Base-by-base conservation (phyloP, 2,329 filamentous ascomycete genomes). In the Penicillium sp. region DNA sequence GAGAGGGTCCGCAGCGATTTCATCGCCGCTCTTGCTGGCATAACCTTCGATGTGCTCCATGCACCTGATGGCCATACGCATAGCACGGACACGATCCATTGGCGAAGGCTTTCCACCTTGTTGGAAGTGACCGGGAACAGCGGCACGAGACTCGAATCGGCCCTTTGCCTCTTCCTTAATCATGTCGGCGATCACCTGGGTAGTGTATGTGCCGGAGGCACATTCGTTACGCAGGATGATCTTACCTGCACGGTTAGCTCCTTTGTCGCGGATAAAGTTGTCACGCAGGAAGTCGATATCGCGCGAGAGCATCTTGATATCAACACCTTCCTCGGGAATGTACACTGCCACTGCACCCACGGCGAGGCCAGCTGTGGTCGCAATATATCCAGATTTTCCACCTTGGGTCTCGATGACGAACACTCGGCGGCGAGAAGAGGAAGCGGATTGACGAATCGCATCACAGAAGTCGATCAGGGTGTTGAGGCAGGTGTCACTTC, bases 371-470 rank as follows among this genome's bases (percentile, higher is more conserved):
- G 90, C 92, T 55, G 97, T 84, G 0, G 91, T 96, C 29, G 93
- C 93, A 58, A 97, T 85, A 75, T 97, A 99, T 21, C 94, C 94
- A 5, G 91, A 97, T 56, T 90, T 87, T 36, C 94, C 94, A 68
- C 94, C 94, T 78, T 99, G 94, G 0, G 94, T 97, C 78, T 99
- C 94, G 53, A 99, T 93, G 52, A 99, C 92, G 76, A 99, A 99
- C 53, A 97, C 93, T 60, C 94, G 87, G 44, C 94, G 88, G 57
- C 94, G 88, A 2, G 92, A 95, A 2, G 94, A 92, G 1, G 92
- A 97, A 0, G 94, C 94, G 2, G 92, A 97, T 75, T 97, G 94
- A 76, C 95, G 92, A 77, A 97, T 97, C 69, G 92, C 93, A 80
- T 99, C 94, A 73, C 93, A 97, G 78, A 97, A 99, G 65, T 88